A percentile compares a stretch with the other conserved stretches of the same genome.
Conservation (phyloP, 2,329 filamentous ascomycete genomes). For the Chrysosporium queenslandicum region DNA sequence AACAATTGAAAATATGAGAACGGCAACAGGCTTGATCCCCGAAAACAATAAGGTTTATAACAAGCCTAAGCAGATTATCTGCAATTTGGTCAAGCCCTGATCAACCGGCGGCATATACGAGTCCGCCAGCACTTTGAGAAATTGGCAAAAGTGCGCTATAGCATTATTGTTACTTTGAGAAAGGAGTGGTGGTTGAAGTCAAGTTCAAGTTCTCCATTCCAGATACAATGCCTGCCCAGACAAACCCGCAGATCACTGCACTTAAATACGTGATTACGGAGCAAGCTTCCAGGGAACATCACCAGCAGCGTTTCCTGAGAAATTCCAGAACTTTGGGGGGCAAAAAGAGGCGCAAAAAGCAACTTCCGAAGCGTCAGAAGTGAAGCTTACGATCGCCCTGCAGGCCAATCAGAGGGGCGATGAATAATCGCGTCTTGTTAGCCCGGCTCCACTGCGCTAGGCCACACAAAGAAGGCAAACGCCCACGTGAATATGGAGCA, state of each 20-base stretch:
- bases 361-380: neutral
- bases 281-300: slow-evolving; percentile 5
- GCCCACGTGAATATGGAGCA: slow-evolving; percentile 8
- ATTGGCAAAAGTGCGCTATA: neutral
- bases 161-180: neutral
- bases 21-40: slow-evolving; percentile 11
- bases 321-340: slow-evolving; percentile 9
- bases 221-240: neutral
- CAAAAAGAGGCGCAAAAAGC: slow-evolving; percentile 4
- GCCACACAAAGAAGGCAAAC: slow-evolving; percentile 9
- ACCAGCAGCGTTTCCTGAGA: neutral
- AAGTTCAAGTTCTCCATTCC: neutral
- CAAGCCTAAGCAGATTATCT: slow-evolving; percentile 1
- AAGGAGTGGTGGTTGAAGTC: neutral
- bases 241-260: neutral
- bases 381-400: neutral
- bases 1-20: neutral
- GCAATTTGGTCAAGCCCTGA: slow-evolving; percentile 4
- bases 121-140: neutral
- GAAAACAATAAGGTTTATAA: slow-evolving; percentile 10
- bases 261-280: neutral
- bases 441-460: neutral
- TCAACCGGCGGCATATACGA: slow-evolving; percentile 7
- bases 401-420: slow-evolving; percentile 1
- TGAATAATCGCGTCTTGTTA: slow-evolving; percentile 3